Conservation (phyloP, 176 grass and related monocot genomes). For the Avena eriantha region DNA sequence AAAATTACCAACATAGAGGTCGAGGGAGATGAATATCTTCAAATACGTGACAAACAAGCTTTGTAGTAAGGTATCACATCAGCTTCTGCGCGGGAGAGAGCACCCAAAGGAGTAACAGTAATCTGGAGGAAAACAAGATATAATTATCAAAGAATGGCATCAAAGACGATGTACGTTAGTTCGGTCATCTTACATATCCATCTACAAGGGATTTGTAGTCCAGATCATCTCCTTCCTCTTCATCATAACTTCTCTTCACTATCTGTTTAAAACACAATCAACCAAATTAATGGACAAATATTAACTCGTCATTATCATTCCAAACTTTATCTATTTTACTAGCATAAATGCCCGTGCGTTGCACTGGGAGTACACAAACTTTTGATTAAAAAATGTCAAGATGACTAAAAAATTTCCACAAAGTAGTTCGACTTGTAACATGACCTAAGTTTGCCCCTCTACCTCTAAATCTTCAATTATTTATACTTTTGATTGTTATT, state of each 20-base stretch:
- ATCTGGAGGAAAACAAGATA: constrained; percentile 71
- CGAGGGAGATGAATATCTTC: constrained; percentile 14
- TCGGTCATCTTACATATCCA: constrained; percentile 82
- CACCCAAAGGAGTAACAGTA: constrained; percentile 80
- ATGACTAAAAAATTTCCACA: no score
- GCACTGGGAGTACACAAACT: no score
- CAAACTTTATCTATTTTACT: background rate
- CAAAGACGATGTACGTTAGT: constrained; percentile 11
- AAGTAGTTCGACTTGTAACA: no score
- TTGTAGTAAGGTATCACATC: constrained; percentile 76
- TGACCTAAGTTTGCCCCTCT: no score
- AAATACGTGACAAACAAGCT: constrained; percentile 55
- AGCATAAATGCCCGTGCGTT: no score
- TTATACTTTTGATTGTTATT: no score
- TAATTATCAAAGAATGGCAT: constrained; percentile 22
- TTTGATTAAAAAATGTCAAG: no score
- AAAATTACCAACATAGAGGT: constrained; percentile 13
- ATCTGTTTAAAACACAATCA: constrained; percentile 52
- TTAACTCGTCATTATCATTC: constrained; percentile 34
- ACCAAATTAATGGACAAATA: constrained; percentile 25
- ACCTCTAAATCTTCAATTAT: no score
- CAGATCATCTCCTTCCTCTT: constrained; percentile 62
- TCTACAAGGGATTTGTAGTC: constrained; percentile 72
- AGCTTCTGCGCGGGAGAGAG: constrained; percentile 60
- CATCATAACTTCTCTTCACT: constrained; percentile 41